Percentiles rank a stretch among this genome's conserved stretches.
phyloP scores from a whole-genome alignment of 2,329 filamentous ascomycete genomes.

The Colletotrichum caudatum region DNA sequence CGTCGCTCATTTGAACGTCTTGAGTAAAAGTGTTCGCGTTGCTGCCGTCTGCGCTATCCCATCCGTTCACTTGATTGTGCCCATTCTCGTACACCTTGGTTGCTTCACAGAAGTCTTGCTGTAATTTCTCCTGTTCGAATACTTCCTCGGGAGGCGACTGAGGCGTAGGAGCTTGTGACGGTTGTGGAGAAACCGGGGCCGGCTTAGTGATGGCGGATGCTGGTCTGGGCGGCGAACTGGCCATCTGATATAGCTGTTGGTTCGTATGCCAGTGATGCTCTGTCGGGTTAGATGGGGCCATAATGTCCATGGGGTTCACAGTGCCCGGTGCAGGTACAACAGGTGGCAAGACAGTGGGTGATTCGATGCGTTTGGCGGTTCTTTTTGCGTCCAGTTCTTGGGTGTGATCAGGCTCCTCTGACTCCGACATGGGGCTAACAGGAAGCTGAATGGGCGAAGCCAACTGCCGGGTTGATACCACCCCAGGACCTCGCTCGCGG shows the following conservation, averaged over 20 bases:
- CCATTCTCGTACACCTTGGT: constrained; percentile 14
- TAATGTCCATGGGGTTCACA: constrained; percentile 67
- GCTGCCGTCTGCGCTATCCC: background rate
- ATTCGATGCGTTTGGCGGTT: constrained; percentile 10
- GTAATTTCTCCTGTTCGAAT: constrained; percentile 27
- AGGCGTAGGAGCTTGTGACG: constrained; percentile 47
- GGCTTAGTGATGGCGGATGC: constrained; percentile 44
- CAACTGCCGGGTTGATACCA: constrained; percentile 5
- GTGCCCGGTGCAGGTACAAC: constrained; percentile 57
- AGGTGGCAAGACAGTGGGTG: constrained; percentile 46
- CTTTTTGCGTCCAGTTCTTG: constrained; percentile 12
- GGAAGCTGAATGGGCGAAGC: constrained; percentile 32
- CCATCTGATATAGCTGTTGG: constrained; percentile 52
- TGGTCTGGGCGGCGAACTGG: constrained; percentile 40
- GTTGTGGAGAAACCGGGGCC: constrained; percentile 43
- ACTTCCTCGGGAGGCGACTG: constrained; percentile 32
- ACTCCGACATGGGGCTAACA: constrained; percentile 31
- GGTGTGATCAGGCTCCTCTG: constrained; percentile 16
- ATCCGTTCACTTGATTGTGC: constrained; percentile 1
- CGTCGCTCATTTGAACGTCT: constrained; percentile 27
- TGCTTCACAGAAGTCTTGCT: constrained; percentile 16
- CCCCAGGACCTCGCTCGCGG: constrained; percentile 8
- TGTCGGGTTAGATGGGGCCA: constrained; percentile 56
- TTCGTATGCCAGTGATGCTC: constrained; percentile 51
- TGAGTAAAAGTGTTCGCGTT: background rate